A percentile compares a stretch with the other conserved stretches of the same genome.
phyloP scores from a whole-genome alignment of 169 alveolate genomes.

The Eimeria falciformis region DNA sequence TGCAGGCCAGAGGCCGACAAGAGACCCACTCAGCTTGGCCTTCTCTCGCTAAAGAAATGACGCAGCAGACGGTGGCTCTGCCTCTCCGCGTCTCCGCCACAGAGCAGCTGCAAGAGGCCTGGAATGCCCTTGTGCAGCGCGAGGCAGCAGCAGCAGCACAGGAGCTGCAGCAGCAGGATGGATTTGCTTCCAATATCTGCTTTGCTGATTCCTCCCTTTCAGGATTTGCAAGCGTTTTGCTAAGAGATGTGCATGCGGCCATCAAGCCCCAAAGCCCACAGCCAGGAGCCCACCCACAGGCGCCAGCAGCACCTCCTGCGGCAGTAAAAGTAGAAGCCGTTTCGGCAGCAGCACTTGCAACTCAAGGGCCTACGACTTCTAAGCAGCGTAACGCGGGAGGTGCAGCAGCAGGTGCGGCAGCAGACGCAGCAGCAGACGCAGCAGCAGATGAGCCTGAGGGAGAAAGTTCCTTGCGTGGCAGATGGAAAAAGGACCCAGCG shows the following conservation, averaged over 20 bases:
- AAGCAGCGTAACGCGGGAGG: too few species aligned
- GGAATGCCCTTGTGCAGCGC: conserved; percentile 27
- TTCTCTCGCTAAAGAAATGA: neutral
- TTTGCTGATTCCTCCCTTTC: neutral
- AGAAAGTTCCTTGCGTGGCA: conserved; percentile 5
- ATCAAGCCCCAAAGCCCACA: conserved; percentile 15
- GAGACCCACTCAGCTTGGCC: conserved; percentile 52
- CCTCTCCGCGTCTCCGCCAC: neutral
- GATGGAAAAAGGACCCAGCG: neutral
- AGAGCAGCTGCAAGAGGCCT: conserved; percentile 63
- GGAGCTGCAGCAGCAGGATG: conserved; percentile 36
- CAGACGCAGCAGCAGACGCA: conserved; percentile 47
- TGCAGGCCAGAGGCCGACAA: conserved; percentile 22
- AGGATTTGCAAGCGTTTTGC: conserved; percentile 26
- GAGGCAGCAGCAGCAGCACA: conserved; percentile 30
- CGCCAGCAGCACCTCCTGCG: neutral
- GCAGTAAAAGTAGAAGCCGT: conserved; percentile 36
- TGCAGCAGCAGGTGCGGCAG: neutral
- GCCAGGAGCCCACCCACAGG: neutral
- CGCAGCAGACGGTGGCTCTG: conserved; percentile 7
- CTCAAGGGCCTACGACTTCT: neutral
- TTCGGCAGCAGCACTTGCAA: conserved; percentile 21
- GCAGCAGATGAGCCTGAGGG: conserved; percentile 29
- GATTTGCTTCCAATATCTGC: neutral
- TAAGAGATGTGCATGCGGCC: conserved; percentile 13